Conservation (phyloP, 1,284 basidiomycete species). For the Bondarzewia mesenterica region DNA sequence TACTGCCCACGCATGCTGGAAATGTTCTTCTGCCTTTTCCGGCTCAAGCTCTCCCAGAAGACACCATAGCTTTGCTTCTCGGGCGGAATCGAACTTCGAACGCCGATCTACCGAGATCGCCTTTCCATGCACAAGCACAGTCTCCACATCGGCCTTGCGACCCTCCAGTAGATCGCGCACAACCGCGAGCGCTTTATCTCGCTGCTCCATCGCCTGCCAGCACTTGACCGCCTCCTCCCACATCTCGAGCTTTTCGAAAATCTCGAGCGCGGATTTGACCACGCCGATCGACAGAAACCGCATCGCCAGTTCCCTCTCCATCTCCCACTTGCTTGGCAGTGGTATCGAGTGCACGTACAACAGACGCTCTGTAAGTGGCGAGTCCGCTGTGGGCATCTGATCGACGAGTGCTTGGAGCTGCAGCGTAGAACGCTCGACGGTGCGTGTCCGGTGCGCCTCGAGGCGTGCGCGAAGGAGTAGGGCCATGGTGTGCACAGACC, state of each 20-base stretch:
- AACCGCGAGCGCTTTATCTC: constrained; percentile 69
- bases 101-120: constrained; percentile 33
- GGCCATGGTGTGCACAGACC: constrained; percentile 93
- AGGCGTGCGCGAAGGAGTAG: constrained; percentile 85
- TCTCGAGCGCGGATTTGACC: constrained; percentile 79
- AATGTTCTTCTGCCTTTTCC: constrained; percentile 58
- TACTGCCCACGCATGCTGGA: constrained; percentile 78
- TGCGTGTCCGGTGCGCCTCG: constrained; percentile 80
- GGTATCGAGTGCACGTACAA: constrained; percentile 73
- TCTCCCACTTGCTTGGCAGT: constrained; percentile 84
- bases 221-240: constrained; percentile 93
- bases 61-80: constrained; percentile 94
- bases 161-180: constrained; percentile 83
- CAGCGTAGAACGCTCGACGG: constrained; percentile 82
- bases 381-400: constrained; percentile 87
- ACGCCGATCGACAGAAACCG: constrained; percentile 82
- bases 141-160: constrained; percentile 72
- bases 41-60: constrained; percentile 90
- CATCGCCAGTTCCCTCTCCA: constrained; percentile 82
- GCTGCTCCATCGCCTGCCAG: constrained; percentile 72
- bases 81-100: constrained; percentile 49
- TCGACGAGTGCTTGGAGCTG: constrained; percentile 92
- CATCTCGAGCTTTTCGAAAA: constrained; percentile 91
- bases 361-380: constrained; percentile 62
- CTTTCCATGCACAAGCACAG: constrained; percentile 59